phyloP scores from a whole-genome alignment of 805 yeast genomes.

The Brettanomyces naardenensis region DNA sequence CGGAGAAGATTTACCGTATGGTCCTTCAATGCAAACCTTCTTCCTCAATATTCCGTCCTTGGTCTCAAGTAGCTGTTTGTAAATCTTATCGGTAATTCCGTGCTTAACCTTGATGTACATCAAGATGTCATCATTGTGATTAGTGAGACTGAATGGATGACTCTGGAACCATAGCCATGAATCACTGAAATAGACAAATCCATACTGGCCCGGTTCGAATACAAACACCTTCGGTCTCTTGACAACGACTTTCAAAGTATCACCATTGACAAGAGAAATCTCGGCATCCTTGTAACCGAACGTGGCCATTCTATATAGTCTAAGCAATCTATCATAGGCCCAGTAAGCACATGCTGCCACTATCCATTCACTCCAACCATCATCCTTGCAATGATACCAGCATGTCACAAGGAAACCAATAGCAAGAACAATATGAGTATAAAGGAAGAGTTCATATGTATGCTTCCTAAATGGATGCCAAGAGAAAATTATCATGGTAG shows the following conservation, averaged over 20 bases:
- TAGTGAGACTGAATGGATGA: conserved; percentile 59
- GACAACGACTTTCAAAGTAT: conserved; percentile 37
- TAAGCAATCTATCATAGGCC: conserved; percentile 42
- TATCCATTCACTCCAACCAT: conserved; percentile 27
- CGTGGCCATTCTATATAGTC: conserved; percentile 26
- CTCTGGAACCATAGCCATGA: conserved; percentile 54
- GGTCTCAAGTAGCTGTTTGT: conserved; percentile 18
- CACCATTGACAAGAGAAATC: conserved; percentile 11
- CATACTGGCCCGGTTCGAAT: conserved; percentile 47
- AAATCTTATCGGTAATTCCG: conserved; percentile 43
- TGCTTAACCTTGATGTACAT: conserved; percentile 40
- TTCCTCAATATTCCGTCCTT: conserved; percentile 23
- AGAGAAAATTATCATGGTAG: conserved; percentile 40
- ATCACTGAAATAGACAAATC: conserved; percentile 47
- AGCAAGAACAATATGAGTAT: conserved; percentile 52
- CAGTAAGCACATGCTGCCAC: conserved; percentile 38
- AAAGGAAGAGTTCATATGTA: conserved; percentile 53
- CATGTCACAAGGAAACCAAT: conserved; percentile 42
- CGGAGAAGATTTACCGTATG: conserved; percentile 52
- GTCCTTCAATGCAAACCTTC: conserved; percentile 51
- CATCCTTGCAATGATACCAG: conserved; percentile 46
- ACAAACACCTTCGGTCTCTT: conserved; percentile 45
- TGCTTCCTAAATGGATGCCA: conserved; percentile 41
- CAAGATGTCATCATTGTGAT: conserved; percentile 29
- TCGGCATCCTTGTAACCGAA: conserved; percentile 21